Evolutionary conservation across 768 basidiomycete genomes (phyloP), one percentile per base, ranked within the genome.

Genomic region (Dentipellis sp.): DNA sequence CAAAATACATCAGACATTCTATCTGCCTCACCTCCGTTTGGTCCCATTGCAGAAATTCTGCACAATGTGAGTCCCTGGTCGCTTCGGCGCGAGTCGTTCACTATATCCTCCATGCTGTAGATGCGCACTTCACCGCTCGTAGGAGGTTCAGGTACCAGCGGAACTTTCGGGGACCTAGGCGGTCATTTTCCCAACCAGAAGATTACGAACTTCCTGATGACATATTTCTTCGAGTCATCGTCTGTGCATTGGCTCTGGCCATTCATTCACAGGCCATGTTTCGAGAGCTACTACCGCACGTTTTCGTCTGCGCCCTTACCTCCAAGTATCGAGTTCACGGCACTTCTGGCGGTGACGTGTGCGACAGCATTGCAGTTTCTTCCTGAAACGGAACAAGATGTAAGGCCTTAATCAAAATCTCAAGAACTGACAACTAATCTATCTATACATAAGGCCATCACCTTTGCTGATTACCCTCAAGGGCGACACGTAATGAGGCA

Each of bases 291-390:
- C 46, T 65, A 59, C 48, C 65, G 56, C 36, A 52, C 58, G 11
- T 62, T 55, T 48, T 59, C 56, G 10, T 58, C 56, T 1, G 58
- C 56, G 12, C 11, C 49, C 11, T 47, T 63, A 17, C 56, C 61
- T 10, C 64, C 64, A 4, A 53, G 49, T 36, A 17, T 59, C 37
- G 64, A 65, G 10, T 65, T 65, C 17, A 37, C 59, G 17, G 63
- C 61, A 2, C 56, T 65, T n/a, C 54, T 65, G 4, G 56, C 64
- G 34, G 62, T 65, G 17, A 57, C 62, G 21, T 65, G 63, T 50
- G 63, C 63, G 34, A 55, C 54, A 6, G 54, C 64, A 16, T 55
- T 65, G 50, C 64, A 65, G 29, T 65, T 65, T 37, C 53, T 65
- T 36, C 63, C 64, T 4, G 61, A 64, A 50, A 57, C 38, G 3